A percentile compares a stretch with the other conserved stretches of the same genome.
Conservation (phyloP, 805 yeast genomes). For the Lachancea quebecensis region DNA sequence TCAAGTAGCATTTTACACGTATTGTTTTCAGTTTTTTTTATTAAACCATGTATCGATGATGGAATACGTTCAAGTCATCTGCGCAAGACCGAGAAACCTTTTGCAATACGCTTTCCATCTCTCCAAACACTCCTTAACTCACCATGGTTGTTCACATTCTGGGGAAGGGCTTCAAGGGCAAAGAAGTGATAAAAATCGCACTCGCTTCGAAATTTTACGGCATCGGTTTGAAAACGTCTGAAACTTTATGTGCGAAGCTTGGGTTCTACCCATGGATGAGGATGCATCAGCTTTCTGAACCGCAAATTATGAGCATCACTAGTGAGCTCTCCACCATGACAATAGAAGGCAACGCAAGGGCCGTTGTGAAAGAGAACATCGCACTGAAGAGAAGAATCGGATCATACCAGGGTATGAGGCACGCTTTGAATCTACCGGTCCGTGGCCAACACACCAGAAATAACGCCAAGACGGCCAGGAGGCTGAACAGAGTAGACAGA, state of each 20-base stretch:
- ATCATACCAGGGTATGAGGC: conserved; percentile 83
- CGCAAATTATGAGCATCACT: conserved; percentile 76
- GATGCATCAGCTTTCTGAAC: conserved; percentile 86
- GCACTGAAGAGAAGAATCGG: conserved; percentile 73
- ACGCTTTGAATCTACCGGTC: conserved; percentile 74
- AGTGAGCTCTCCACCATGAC: conserved; percentile 79
- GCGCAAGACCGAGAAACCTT: too few relatives aligned
- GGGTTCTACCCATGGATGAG: conserved; percentile 92
- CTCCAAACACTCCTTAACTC: not conserved
- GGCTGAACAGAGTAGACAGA: conserved; percentile 73
- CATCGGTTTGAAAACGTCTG: conserved; percentile 68
- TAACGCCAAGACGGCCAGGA: conserved; percentile 85
- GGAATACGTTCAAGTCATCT: too few relatives aligned
- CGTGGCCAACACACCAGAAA: conserved; percentile 89
- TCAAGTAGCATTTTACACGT: not conserved
- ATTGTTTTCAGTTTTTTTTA: not conserved
- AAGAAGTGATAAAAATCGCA: conserved; percentile 43
- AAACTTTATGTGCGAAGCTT: conserved; percentile 71
- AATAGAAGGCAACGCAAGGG: conserved; percentile 74
- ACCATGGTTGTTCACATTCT: conserved; percentile 46
- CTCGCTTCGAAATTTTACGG: conserved; percentile 81
- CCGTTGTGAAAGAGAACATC: conserved; percentile 71
- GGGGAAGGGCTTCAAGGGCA: conserved; percentile 45
- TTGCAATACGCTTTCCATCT: too few relatives aligned
- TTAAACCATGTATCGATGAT: too few relatives aligned